Conservation (phyloP, 2,329 filamentous ascomycete genomes). For the Macrophomina pseudophaseolina region DNA sequence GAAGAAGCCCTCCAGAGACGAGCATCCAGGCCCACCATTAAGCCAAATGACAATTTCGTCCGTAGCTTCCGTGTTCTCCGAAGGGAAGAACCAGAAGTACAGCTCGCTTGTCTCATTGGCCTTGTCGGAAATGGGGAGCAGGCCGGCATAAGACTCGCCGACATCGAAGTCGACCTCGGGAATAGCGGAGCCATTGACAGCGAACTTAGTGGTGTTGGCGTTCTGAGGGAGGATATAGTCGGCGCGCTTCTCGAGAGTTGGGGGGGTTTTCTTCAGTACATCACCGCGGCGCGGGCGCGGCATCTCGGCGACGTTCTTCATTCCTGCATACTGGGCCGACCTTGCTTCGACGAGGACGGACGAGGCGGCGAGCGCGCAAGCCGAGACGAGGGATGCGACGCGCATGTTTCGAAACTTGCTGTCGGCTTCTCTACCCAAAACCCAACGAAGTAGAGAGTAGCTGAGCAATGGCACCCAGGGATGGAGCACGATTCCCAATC, state of each 20-base stretch:
- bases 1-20: conserved; percentile 53
- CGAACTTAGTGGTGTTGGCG: conserved; percentile 56
- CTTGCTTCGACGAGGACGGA: conserved; percentile 12
- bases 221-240: conserved; percentile 49
- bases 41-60: conserved; percentile 67
- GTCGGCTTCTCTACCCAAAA: background rate
- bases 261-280: conserved; percentile 27
- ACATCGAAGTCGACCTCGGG: conserved; percentile 74
- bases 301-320: conserved; percentile 29
- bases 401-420: conserved; percentile 7
- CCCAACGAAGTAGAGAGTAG: background rate
- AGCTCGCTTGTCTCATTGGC: conserved; percentile 58
- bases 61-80: conserved; percentile 53
- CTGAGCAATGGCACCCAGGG: background rate
- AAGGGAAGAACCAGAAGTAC: conserved; percentile 71
- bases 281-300: conserved; percentile 35
- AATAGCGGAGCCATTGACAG: conserved; percentile 67
- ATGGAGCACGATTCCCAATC: too few species aligned
- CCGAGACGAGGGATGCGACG: conserved; percentile 2
- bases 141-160: conserved; percentile 68
- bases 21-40: conserved; percentile 52
- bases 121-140: conserved; percentile 61
- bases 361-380: conserved; percentile 21
- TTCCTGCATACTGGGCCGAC: conserved; percentile 17
- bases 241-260: conserved; percentile 1